Conservation (phyloP, 495 filamentous ascomycete genomes). For the Penicillium soppii region DNA sequence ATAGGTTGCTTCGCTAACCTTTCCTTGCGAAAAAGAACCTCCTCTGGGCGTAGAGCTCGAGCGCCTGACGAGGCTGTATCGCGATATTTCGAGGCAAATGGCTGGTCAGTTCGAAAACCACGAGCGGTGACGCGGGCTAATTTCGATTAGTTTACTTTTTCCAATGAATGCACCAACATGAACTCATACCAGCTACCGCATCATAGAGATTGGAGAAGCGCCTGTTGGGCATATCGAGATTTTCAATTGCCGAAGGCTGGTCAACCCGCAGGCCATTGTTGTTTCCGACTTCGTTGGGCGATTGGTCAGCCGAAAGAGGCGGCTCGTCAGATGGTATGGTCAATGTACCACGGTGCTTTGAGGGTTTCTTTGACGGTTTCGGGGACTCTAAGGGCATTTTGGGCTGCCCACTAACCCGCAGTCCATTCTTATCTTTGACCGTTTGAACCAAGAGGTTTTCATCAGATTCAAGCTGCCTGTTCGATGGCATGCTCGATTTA, state of each 20-base stretch:
- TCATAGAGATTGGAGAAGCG: slow-evolving; percentile 67
- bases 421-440: too few relatives aligned
- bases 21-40: slow-evolving; percentile 66
- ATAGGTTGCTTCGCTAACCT: slow-evolving; percentile 62
- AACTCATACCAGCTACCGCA: slow-evolving; percentile 66
- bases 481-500: too few relatives aligned
- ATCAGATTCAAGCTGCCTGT: too few relatives aligned
- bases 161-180: not conserved
- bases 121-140: slow-evolving; percentile 51
- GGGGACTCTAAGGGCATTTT: too few relatives aligned
- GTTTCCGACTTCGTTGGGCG: slow-evolving; percentile 14
- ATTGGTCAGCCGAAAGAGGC: slow-evolving; percentile 22
- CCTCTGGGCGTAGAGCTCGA: slow-evolving; percentile 63
- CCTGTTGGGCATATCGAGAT: slow-evolving; percentile 16
- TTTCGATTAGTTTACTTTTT: not conserved
- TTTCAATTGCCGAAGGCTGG: slow-evolving; percentile 9
- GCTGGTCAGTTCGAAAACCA: slow-evolving; percentile 39
- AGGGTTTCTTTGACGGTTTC: too few relatives aligned
- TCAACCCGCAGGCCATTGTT: not conserved
- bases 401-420: too few relatives aligned
- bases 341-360: too few relatives aligned
- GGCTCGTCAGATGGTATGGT: slow-evolving; percentile 26
- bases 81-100: slow-evolving; percentile 41
- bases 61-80: slow-evolving; percentile 54
- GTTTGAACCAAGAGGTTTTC: too few relatives aligned